phyloP scores from a whole-genome alignment of 1,284 basidiomycete species.

The Mrakiaceae sp. region DNA sequence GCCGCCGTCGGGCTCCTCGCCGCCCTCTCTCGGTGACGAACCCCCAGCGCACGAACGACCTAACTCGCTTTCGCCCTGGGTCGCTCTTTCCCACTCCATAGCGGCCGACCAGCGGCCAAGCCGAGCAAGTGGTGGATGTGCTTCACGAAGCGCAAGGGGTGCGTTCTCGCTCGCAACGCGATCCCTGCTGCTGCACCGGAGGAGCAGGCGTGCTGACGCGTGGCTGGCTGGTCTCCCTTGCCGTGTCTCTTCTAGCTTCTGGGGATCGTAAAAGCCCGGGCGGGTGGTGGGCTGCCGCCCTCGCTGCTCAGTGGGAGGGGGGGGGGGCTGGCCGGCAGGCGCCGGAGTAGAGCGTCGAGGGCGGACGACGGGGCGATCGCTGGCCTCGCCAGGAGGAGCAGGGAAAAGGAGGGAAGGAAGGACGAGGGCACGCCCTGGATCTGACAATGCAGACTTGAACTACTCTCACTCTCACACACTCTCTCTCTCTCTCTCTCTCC shows the following conservation, averaged over 20 bases:
- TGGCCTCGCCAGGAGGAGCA: no score
- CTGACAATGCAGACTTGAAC: no score
- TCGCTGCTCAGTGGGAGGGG: no score
- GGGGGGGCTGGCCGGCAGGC: no score
- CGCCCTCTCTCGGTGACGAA: neutral
- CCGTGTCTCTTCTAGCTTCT: neutral
- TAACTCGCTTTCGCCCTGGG: neutral
- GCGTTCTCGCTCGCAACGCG: constrained; percentile 13
- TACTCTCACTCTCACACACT: no score
- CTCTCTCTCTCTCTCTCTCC: no score
- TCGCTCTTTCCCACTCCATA: neutral
- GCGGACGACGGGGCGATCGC: no score
- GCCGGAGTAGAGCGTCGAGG: no score
- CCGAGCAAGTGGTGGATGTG: constrained; percentile 99
- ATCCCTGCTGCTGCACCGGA: neutral
- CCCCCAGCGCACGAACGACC: no score
- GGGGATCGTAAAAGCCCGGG: constrained; percentile 1
- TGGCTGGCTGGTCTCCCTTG: neutral
- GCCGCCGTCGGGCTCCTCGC: constrained; percentile 5
- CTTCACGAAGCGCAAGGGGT: constrained; percentile 73
- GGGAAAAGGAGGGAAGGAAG: no score
- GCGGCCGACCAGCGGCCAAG: constrained; percentile 38
- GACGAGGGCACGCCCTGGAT: no score
- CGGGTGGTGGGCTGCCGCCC: no score
- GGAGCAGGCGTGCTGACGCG: neutral